Conservation (phyloP, 257 asterid genomes). For the Vinca minor region DNA sequence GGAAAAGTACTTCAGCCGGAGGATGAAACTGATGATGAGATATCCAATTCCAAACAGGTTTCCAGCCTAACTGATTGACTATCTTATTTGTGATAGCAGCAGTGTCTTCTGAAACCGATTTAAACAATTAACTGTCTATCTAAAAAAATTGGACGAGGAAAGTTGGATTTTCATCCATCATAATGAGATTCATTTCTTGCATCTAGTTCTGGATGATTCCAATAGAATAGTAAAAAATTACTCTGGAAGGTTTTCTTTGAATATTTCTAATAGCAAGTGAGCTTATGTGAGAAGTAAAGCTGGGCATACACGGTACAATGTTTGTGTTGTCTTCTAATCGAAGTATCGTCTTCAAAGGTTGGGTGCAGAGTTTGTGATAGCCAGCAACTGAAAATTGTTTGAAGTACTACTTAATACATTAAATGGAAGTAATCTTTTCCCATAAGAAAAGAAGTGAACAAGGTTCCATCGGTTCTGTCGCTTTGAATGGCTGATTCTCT, state of each 20-base stretch:
- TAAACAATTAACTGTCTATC: neutral
- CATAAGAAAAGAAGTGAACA: neutral
- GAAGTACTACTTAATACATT: neutral
- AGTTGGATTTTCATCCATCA: neutral
- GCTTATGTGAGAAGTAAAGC: too few species aligned
- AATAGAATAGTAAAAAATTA: neutral
- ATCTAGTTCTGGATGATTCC: neutral
- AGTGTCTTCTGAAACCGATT: neutral
- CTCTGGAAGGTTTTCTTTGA: neutral
- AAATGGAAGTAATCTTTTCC: neutral
- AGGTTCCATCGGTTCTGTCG: neutral
- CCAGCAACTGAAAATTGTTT: neutral
- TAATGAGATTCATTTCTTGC: neutral
- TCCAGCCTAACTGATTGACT: neutral
- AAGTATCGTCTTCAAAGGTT: neutral
- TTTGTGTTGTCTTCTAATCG: too few species aligned
- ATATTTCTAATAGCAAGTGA: neutral
- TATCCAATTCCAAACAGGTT: constrained; percentile 8
- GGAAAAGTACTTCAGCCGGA: constrained; percentile 25
- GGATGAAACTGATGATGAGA: constrained; percentile 27
- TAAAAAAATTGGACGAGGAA: neutral
- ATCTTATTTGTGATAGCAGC: neutral
- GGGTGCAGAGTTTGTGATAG: neutral
- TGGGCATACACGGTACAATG: too few species aligned
- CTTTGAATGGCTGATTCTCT: neutral